phyloP scores from a whole-genome alignment of 306 rosid genomes.

The Dalbergia oliveri region DNA sequence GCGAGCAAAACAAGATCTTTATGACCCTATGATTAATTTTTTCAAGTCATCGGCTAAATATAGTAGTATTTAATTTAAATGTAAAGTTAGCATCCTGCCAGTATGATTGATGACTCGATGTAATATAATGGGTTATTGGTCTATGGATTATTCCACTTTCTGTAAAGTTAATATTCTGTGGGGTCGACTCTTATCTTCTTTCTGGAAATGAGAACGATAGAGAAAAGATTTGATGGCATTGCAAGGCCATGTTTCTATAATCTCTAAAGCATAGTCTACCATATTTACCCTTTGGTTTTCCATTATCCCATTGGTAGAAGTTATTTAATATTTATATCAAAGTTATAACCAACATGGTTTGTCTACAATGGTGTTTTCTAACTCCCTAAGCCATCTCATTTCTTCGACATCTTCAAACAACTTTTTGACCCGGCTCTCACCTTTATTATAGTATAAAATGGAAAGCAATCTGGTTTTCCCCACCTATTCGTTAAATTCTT shows the following conservation, averaged over 20 bases:
- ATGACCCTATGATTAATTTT: constrained; percentile 71
- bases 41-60: constrained; percentile 52
- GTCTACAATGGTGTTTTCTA: too few relatives aligned
- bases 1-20: constrained; percentile 76
- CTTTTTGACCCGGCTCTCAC: too few relatives aligned
- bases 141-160: constrained; percentile 45
- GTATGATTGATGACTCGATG: constrained; percentile 43
- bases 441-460: too few relatives aligned
- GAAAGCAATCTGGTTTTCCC: too few relatives aligned
- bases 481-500: too few relatives aligned
- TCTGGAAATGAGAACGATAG: constrained; percentile 24
- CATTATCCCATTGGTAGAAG: neutral
- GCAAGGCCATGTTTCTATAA: neutral
- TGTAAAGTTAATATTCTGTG: constrained; percentile 20
- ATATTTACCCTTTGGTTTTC: neutral
- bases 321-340: too few relatives aligned
- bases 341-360: too few relatives aligned
- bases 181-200: neutral
- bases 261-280: constrained; percentile 14
- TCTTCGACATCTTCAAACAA: too few relatives aligned
- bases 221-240: neutral
- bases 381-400: too few relatives aligned
- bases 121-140: constrained; percentile 40
- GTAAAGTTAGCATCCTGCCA: constrained; percentile 34
- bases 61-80: constrained; percentile 47